These are phyloP conservation scores for Fusarium sp. DNA, from an alignment of 2,329 filamentous ascomycete species.

Conservation along the genomic window DNA sequence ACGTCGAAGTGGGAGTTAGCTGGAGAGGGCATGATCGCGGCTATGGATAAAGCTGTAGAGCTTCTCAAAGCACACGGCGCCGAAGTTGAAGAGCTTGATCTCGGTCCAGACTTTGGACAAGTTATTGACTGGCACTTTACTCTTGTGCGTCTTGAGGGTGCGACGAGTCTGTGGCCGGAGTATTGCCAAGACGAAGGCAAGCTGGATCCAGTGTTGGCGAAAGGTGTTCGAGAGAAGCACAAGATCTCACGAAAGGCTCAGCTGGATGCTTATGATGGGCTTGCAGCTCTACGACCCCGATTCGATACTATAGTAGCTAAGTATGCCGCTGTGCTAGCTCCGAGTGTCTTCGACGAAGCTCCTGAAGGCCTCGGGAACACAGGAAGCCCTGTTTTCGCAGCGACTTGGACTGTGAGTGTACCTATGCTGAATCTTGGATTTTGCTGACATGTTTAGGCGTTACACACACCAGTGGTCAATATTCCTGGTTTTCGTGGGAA, in stretches of 20 bases:
- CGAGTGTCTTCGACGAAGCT: conserved; percentile 68
- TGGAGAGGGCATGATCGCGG: conserved; percentile 53
- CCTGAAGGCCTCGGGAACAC: conserved; percentile 62
- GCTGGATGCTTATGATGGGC: conserved; percentile 62
- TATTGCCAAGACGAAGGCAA: conserved; percentile 58
- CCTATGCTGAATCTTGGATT: conserved; percentile 42
- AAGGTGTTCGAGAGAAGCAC: conserved; percentile 60
- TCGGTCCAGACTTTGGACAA: conserved; percentile 59
- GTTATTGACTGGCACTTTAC: conserved; percentile 62
- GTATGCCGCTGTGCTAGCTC: conserved; percentile 66
- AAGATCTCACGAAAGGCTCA: conserved; percentile 57
- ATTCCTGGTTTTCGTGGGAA: conserved; percentile 68
- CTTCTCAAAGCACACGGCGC: conserved; percentile 60
- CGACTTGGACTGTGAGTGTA: conserved; percentile 61
- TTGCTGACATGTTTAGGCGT: conserved; percentile 39
- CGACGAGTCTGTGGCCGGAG: conserved; percentile 62
- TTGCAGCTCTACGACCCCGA: conserved; percentile 61
- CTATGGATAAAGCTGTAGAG: conserved; percentile 51
- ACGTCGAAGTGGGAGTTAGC: conserved; percentile 62
- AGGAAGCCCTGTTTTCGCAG: conserved; percentile 62
- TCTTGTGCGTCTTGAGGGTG: conserved; percentile 62
- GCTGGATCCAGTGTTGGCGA: conserved; percentile 55
- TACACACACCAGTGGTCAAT: conserved; percentile 70
- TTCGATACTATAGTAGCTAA: conserved; percentile 61
- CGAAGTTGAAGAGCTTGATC: conserved; percentile 62